Evolutionary conservation across 768 basidiomycete genomes (phyloP).

Genomic region (Suillus paluster): DNA sequence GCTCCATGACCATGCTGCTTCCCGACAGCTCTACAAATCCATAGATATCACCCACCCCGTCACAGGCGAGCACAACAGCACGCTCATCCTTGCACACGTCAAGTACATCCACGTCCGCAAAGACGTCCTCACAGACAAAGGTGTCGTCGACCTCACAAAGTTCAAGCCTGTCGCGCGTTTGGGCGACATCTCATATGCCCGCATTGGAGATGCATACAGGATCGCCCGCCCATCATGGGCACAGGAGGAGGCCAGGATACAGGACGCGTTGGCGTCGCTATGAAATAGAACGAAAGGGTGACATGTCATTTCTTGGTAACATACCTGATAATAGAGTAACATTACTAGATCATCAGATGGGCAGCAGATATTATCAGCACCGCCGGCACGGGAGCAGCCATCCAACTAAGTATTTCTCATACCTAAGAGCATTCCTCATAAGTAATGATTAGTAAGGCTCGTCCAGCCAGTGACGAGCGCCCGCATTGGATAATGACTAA

Average conservation of each 20-base stretch:
- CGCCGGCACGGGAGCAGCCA: too few species aligned
- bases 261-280: conserved; percentile 9
- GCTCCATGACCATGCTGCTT: conserved; percentile 4
- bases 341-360: neutral
- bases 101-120: conserved; percentile 48
- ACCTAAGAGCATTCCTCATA: too few species aligned
- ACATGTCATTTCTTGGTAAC: neutral
- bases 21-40: conserved; percentile 37
- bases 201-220: conserved; percentile 34
- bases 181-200: conserved; percentile 44
- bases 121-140: conserved; percentile 40
- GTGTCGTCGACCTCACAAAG: conserved; percentile 39
- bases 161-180: conserved; percentile 41
- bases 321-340: too few species aligned
- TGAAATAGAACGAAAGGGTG: neutral
- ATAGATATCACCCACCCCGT: conserved; percentile 38
- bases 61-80: conserved; percentile 28
- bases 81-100: conserved; percentile 42
- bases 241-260: conserved; percentile 19
- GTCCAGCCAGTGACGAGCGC: too few species aligned
- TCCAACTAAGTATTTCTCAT: too few species aligned
- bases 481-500: too few species aligned
- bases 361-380: neutral
- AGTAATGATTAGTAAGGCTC: too few species aligned
- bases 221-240: conserved; percentile 27